These are phyloP conservation scores for Pelargonium nanum DNA, from an alignment of 345 rosid species.

Conservation along the genomic window DNA sequence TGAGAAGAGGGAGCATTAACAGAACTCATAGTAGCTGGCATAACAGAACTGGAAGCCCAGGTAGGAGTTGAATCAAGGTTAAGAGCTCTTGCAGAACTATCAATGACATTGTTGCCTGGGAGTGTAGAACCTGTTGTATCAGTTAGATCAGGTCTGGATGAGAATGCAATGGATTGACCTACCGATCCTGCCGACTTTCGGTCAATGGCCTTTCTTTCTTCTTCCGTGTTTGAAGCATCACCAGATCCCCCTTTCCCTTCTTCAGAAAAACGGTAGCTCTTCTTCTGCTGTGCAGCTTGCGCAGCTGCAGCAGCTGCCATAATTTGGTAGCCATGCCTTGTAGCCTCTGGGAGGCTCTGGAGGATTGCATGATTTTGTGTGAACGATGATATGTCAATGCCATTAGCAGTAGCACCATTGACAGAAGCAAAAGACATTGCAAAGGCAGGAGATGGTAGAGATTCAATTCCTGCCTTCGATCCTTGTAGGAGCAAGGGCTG, in stretches of 20 bases:
- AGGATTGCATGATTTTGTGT: constrained; percentile 68
- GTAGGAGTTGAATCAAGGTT: constrained; percentile 47
- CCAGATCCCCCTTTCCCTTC: constrained; percentile 52
- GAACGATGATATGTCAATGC: constrained; percentile 63
- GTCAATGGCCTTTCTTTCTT: constrained; percentile 47
- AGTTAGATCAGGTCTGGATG: constrained; percentile 46
- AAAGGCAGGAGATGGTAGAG: constrained; percentile 57
- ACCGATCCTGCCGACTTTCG: constrained; percentile 30
- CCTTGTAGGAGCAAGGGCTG: constrained; percentile 31
- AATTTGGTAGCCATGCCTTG: constrained; percentile 53
- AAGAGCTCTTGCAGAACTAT: constrained; percentile 56
- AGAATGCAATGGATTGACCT: constrained; percentile 84
- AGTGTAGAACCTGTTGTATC: constrained; percentile 47
- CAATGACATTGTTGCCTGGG: constrained; percentile 52
- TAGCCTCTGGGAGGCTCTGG: constrained; percentile 62
- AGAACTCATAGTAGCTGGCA: constrained; percentile 24
- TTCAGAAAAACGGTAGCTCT: constrained; percentile 50
- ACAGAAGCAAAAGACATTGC: constrained; percentile 81
- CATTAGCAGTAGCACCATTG: constrained; percentile 40
- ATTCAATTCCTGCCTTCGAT: constrained; percentile 52
- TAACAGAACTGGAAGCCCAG: constrained; percentile 38
- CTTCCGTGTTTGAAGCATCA: constrained; percentile 38
- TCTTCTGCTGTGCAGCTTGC: constrained; percentile 69
- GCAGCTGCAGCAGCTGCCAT: constrained; percentile 54
- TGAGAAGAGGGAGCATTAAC: constrained; percentile 26